phyloP scores from a whole-genome alignment of 345 rosid genomes.

The Fremontodendron californicum region DNA sequence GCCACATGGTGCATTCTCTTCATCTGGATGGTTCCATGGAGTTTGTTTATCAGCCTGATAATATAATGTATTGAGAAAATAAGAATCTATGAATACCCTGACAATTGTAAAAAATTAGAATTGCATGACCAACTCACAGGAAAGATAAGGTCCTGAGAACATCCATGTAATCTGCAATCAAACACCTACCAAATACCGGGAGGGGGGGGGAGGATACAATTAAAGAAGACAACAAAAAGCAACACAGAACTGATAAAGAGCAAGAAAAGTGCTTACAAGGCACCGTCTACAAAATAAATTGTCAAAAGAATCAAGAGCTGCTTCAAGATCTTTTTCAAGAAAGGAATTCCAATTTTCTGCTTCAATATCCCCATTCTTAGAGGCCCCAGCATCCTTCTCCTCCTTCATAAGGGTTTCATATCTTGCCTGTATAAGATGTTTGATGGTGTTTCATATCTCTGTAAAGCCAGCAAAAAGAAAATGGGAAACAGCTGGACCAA shows the following conservation, averaged over 20 bases:
- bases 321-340: conserved; percentile 86
- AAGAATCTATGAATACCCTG: conserved; percentile 20
- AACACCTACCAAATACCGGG: conserved; percentile 62
- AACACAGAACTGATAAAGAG: conserved; percentile 2
- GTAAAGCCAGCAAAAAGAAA: conserved; percentile 75
- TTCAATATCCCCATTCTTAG: conserved; percentile 44
- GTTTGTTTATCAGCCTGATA: conserved; percentile 75
- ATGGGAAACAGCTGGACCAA: conserved; percentile 88
- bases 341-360: conserved; percentile 52
- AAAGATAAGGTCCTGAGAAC: conserved; percentile 95
- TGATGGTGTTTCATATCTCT: conserved; percentile 92
- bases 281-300: conserved; percentile 94
- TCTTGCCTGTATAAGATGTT: conserved; percentile 99
- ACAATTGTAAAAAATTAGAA: conserved; percentile 22
- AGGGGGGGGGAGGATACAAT: conserved; percentile 2
- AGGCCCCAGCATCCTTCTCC: conserved; percentile 40
- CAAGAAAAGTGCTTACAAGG: conserved; percentile 52
- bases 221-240: background rate
- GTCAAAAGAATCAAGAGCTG: conserved; percentile 96
- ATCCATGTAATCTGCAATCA: conserved; percentile 96
- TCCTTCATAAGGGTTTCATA: conserved; percentile 62
- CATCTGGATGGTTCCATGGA: conserved; percentile 55
- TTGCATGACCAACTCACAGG: conserved; percentile 58
- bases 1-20: conserved; percentile 71
- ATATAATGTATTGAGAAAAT: conserved; percentile 4